Base-by-base conservation (phyloP, 73 alveolate species). In the Durusdinium trenchii region DNA sequence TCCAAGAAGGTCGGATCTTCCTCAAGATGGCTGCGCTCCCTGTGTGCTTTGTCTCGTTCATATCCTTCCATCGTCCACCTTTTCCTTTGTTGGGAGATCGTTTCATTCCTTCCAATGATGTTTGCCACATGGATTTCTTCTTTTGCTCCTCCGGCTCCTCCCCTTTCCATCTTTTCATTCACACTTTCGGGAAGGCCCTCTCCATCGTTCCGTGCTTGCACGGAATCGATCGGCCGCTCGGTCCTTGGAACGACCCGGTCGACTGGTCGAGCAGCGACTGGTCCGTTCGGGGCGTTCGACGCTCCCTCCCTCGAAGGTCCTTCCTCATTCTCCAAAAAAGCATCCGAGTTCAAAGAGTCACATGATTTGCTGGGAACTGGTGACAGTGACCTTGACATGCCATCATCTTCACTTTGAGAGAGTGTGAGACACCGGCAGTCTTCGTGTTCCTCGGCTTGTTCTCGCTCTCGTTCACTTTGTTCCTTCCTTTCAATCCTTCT, bases 181-280 rank as follows among this genome's bases (percentile, higher is more conserved):
- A 40, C 40, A 62, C 18, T 23, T 38, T 23, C 76, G 76, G 38
- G 36, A 4, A 5, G 76, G 43, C 43, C 76, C 76, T 62, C 50
- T 6, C 36, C 82, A 35, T 69, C 82, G 47, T 6, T n/a, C 43
- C 40, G 42, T 9, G 6, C 38, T 20, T 54, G 87, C 45, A 43
- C 87, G 6, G 87, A 76, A 60, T 54, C 62, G 87, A 76, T 76
- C 87, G 42, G 87, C 87, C 87, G 87, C 87, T 76, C 87, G 6
- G 60, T 76, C 87, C 45, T 76, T 76, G 87, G 87, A 76, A 76
- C 87, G 32, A 16, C 23, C 87, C 73, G 85, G 30, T 3, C 84
- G 32, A 9, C 6, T 73, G 85, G 54, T 0, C 52, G 35, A n/a
- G n/a, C n/a, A n/a, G 10, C 26, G 85, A 60, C 73, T 9, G 3